Percentiles rank a stretch among this genome's conserved stretches.
phyloP scores from a whole-genome alignment of 352 stramenopile species.

The Globisporangium irregulare region DNA sequence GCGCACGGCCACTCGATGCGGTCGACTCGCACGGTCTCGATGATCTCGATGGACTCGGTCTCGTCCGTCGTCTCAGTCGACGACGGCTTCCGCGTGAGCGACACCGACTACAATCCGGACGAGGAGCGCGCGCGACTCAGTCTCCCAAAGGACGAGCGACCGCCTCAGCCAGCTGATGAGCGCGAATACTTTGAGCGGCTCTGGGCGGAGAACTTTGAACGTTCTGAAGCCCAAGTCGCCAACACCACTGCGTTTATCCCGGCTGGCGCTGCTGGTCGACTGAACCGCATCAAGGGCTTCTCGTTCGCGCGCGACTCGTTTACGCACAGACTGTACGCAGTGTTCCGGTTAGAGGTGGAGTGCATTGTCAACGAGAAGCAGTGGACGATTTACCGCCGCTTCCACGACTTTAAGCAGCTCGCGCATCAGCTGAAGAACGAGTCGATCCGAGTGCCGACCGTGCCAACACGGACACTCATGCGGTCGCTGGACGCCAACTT shows the following conservation, averaged over 20 bases:
- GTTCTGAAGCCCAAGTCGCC: slow-evolving; percentile 61
- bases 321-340: slow-evolving; percentile 73
- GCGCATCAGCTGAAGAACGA: slow-evolving; percentile 79
- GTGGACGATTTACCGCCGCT: slow-evolving; percentile 84
- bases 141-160: slow-evolving; percentile 72
- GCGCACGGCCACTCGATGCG: slow-evolving; percentile 26
- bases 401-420: slow-evolving; percentile 86
- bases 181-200: slow-evolving; percentile 81
- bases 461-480: slow-evolving; percentile 79
- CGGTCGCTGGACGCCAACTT: slow-evolving; percentile 82
- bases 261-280: slow-evolving; percentile 50
- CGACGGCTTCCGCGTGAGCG: slow-evolving; percentile 49
- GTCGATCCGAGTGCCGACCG: slow-evolving; percentile 67
- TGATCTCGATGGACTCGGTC: slow-evolving; percentile 65
- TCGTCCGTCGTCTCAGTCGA: slow-evolving; percentile 58
- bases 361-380: slow-evolving; percentile 85
- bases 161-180: slow-evolving; percentile 65
- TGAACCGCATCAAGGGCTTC: slow-evolving; percentile 83
- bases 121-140: slow-evolving; percentile 20
- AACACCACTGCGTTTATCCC: slow-evolving; percentile 73
- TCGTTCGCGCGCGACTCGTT: slow-evolving; percentile 66
- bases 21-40: slow-evolving; percentile 38
- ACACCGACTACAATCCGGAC: slow-evolving; percentile 27
- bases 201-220: slow-evolving; percentile 84
- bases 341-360: slow-evolving; percentile 83